These are phyloP conservation scores for Capronia coronata DNA, from an alignment of 2,329 filamentous ascomycete genomes.

Conservation along the genomic window DNA sequence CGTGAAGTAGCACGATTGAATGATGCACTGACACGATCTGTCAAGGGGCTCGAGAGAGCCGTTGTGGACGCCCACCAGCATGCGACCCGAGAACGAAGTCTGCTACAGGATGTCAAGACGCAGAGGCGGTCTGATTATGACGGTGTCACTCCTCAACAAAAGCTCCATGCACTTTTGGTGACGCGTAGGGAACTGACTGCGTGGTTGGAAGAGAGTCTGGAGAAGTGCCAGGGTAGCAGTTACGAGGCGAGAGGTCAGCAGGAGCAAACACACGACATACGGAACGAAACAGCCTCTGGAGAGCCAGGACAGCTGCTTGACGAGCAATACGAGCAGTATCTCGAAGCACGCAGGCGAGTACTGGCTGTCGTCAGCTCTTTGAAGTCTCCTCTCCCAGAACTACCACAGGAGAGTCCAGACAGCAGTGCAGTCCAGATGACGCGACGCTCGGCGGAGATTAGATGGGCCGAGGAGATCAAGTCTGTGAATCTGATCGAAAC, in stretches of 20 bases:
- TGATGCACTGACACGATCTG: background rate
- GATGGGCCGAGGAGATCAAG: background rate
- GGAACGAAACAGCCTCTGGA: no score
- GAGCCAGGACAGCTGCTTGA: constrained; percentile 12
- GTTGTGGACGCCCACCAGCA: constrained; percentile 22
- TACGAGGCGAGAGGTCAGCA: background rate
- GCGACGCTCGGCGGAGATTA: background rate
- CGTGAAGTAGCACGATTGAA: background rate
- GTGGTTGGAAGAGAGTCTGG: constrained; percentile 24
- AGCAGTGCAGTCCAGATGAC: background rate
- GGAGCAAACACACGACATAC: no score
- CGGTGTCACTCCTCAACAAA: background rate
- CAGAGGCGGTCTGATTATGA: background rate
- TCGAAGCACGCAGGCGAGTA: constrained; percentile 18
- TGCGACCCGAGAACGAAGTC: constrained; percentile 7
- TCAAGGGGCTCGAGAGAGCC: constrained; percentile 22
- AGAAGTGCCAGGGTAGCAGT: constrained; percentile 10
- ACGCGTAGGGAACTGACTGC: constrained; percentile 18
- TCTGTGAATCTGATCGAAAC: constrained; percentile 12
- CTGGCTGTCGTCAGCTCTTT: constrained; percentile 6
- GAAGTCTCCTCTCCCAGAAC: background rate
- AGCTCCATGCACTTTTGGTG: constrained; percentile 12
- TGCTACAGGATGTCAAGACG: constrained; percentile 8
- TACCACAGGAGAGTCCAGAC: no score
- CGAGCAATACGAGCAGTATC: constrained; percentile 21